Percentiles rank a stretch among this genome's conserved stretches.
phyloP scores from a whole-genome alignment of 1,139 yeast genomes.

The Pichia sp. region DNA sequence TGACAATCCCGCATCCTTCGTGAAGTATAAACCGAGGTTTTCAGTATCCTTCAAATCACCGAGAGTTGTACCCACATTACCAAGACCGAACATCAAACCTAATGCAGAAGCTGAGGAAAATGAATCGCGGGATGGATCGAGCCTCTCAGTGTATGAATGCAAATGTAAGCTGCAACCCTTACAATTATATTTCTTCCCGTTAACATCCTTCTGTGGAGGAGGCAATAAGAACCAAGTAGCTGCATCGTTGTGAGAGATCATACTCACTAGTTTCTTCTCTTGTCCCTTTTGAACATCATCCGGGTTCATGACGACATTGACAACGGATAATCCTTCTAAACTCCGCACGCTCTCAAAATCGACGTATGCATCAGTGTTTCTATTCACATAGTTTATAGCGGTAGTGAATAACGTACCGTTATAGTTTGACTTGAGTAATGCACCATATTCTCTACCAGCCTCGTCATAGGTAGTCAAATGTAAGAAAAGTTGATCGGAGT shows the following conservation, averaged over 20 bases:
- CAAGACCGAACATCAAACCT: constrained; percentile 81
- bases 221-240: constrained; percentile 70
- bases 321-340: constrained; percentile 78
- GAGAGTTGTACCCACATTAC: constrained; percentile 75
- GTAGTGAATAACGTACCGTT: constrained; percentile 90
- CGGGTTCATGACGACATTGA: constrained; percentile 59
- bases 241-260: constrained; percentile 87
- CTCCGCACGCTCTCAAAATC: constrained; percentile 85
- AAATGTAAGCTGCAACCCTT: constrained; percentile 71
- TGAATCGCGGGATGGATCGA: constrained; percentile 69
- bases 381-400: constrained; percentile 65
- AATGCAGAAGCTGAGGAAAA: constrained; percentile 84
- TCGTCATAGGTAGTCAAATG: constrained; percentile 67
- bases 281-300: constrained; percentile 31
- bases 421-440: constrained; percentile 85
- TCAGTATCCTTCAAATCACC: constrained; percentile 41
- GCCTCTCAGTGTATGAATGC: constrained; percentile 88
- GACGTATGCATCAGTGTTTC: constrained; percentile 68
- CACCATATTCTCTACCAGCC: constrained; percentile 58
- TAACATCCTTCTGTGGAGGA: constrained; percentile 63
- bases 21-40: constrained; percentile 48
- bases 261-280: constrained; percentile 54
- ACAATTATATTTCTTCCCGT: constrained; percentile 49
- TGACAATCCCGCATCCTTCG: constrained; percentile 81
- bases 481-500: constrained; percentile 67